These are phyloP conservation scores for Barnettozyma salicaria DNA, from an alignment of 805 yeast genomes.

Conservation along the genomic window DNA sequence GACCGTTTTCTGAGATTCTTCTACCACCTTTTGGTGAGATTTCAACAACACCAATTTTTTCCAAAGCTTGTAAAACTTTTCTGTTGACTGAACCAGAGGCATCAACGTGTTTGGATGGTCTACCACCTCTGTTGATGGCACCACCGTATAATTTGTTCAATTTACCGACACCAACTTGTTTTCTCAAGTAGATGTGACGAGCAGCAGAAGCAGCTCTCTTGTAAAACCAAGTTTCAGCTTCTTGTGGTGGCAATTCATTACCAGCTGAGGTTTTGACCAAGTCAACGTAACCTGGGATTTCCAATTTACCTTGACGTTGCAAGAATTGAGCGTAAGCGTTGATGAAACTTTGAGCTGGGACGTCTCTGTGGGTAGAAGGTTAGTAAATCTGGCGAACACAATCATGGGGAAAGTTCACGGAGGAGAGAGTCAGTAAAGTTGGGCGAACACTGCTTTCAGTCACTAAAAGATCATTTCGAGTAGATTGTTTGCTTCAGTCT, in stretches of 20 bases:
- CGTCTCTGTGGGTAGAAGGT: constrained; percentile 71
- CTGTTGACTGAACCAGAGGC: constrained; percentile 99
- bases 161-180: constrained; percentile 98
- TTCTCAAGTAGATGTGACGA: constrained; percentile 99
- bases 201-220: constrained; percentile 99
- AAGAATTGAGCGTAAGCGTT: constrained; percentile 99
- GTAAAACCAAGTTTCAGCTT: constrained; percentile 99
- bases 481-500: too few species aligned
- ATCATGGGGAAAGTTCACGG: too few species aligned
- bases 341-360: constrained; percentile 99
- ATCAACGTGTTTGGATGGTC: constrained; percentile 97
- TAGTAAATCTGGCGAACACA: too few species aligned
- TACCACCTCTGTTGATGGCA: constrained; percentile 97
- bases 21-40: constrained; percentile 98
- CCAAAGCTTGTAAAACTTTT: constrained; percentile 95
- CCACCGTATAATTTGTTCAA: constrained; percentile 99
- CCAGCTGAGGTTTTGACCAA: constrained; percentile 98
- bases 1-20: constrained; percentile 98
- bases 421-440: too few species aligned
- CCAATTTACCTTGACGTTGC: constrained; percentile 99
- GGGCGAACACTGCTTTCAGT: too few species aligned
- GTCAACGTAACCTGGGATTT: constrained; percentile 99
- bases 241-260: constrained; percentile 99
- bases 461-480: too few species aligned
- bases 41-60: constrained; percentile 96